Evolutionary conservation across 2,329 filamentous ascomycete genomes (phyloP), one percentile per base, ranked within the genome.

Genomic region (Nothophaeocryptopus gaeumannii): DNA sequence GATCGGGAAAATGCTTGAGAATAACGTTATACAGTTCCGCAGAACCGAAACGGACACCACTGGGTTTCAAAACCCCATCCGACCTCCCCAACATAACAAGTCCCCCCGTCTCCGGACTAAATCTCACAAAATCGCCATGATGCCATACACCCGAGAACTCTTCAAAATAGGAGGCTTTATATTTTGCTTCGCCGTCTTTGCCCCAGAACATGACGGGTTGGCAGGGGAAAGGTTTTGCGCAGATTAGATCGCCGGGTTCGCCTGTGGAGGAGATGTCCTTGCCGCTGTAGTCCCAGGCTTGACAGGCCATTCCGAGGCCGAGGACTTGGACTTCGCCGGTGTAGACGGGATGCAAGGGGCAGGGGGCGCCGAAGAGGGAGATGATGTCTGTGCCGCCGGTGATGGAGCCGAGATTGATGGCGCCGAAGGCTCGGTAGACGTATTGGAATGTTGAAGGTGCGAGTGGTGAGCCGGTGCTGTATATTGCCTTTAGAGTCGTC

Each of bases 1-100:
- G 81, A 9, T 78, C 72, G 0, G 84, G 80, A 62, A 96, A 96
- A 70, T 90, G 86, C 58, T 88, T 83, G 1, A 93, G 81, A 26
- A 97, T 74, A n/a, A 96, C 78, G 66, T 96, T 96, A 71, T 97
- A 97, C 14, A 99, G 96, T 74, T 99, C 93, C 0, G 92, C 90
- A 30, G 85, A 90, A 4, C 92, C 92, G 65, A 99, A 97, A 0
- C 92, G 78, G 13, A 99, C 89, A 2, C 93, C 93, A 0, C 86
- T 82, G 0, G 93, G 93, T 67, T 99, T 99, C 11, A 99, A 74
- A 5, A 97, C 88, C 3, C 93, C 93, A 62, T 99, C 92, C 44
- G 87, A 93, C 20, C 92, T 81, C 2, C 93, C 92, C 0, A 97
- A 79, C 92, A 97, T 97, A 58, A 89, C 78, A 8, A 97, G 73